phyloP scores from a whole-genome alignment of 345 rosid genomes.

The Hibiscus trionum region DNA sequence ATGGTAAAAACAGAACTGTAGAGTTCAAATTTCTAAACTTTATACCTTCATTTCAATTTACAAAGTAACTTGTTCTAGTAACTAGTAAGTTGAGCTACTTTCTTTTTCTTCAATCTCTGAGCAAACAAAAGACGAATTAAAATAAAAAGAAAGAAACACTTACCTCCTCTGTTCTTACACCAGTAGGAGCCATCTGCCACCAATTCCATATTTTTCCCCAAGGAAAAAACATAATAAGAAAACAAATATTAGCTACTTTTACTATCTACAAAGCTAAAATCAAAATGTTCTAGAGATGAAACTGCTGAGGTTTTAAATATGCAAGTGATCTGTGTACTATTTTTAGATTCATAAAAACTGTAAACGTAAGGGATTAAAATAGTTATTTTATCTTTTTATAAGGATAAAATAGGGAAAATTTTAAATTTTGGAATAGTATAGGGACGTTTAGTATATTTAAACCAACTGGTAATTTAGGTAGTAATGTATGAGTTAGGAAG shows the following conservation, averaged over 20 bases:
- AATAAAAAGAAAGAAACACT: conserved; percentile 5
- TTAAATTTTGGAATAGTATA: no score
- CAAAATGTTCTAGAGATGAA: background rate
- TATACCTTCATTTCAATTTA: background rate
- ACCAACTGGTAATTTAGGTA: no score
- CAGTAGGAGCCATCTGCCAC: conserved; percentile 63
- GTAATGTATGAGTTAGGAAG: background rate
- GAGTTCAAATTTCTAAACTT: background rate
- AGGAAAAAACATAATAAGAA: background rate
- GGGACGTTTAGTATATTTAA: no score
- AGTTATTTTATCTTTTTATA: no score
- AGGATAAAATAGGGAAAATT: no score
- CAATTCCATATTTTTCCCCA: conserved; percentile 1
- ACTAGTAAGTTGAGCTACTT: no score
- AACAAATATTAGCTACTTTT: background rate
- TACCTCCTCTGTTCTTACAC: conserved; percentile 79
- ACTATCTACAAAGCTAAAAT: background rate
- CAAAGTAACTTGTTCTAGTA: background rate
- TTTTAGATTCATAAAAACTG: background rate
- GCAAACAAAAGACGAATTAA: background rate
- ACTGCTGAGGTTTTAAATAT: background rate
- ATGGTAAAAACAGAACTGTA: conserved; percentile 12
- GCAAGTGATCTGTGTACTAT: background rate
- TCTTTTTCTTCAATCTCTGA: background rate
- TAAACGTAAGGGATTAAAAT: no score